Base-by-base conservation (phyloP, 495 filamentous ascomycete genomes). In the Clavariopsis aquatica region DNA sequence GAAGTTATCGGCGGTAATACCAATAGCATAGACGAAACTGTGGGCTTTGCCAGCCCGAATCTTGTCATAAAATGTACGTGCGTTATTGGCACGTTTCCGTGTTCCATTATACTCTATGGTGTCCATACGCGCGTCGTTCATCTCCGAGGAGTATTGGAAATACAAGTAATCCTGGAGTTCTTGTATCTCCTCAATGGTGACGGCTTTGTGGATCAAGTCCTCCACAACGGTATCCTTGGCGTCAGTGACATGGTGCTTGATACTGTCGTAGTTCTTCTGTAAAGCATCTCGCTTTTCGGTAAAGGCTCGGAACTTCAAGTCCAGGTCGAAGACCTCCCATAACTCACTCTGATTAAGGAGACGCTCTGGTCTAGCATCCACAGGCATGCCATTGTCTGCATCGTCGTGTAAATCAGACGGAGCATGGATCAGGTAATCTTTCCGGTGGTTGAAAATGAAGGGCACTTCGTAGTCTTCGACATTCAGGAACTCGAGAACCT, bases 361-460 rank as follows among this genome's bases (percentile, higher is more conserved):
- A 73, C 95, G 94, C 78, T 96, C 90, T 23, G 69, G 66, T 12
- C 86, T 83, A 2, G 83, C 86, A 69, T 90, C 86, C 22, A 84
- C 85, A 55, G 87, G 85, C 10, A 77, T 75, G 55, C 82, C 80
- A 20, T 81, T 77, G 17, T 77, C 66, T 29, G 84, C 79, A 13
- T 88, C 83, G 75, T 91, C 92, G 6, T 76, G 59, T 34, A 84
- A 79, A 17, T 88, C 83, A 74, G 90, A 92, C 60, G 86, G 87
- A 49, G 92, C 87, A 69, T 98, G 92, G 64, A 98, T 97, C 64
- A 98, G 85, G 74, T 98, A 98, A 73, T 98, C 94, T 74, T 96
- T 93, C 38, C 95, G 90, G 69, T 98, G 93, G 72, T 98, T 95
- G 76, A 96, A 97, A 66, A 98, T 92, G 72, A 94, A 98, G 0